phyloP scores from a whole-genome alignment of 2,329 filamentous ascomycete genomes.

The Penicillium sp. region DNA sequence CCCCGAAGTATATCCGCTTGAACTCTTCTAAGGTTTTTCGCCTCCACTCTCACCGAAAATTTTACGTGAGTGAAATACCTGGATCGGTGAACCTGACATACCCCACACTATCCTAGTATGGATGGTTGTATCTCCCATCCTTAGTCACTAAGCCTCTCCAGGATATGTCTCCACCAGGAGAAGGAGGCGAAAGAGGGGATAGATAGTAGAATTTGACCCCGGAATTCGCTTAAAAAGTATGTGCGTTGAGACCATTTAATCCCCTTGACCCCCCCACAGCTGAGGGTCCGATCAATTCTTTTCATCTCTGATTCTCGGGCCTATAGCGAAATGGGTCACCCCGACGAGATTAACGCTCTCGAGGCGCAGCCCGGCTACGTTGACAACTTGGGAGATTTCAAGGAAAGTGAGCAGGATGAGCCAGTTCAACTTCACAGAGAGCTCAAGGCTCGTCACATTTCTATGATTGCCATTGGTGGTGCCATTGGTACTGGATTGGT shows the following conservation, averaged over 20 bases:
- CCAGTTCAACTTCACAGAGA: conserved; percentile 5
- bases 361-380: conserved; percentile 6
- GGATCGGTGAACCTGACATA: background rate
- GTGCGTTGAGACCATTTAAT: conserved; percentile 4
- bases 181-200: conserved; percentile 2
- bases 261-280: background rate
- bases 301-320: background rate
- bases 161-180: background rate
- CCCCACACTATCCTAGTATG: background rate
- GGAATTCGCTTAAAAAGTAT: conserved; percentile 5
- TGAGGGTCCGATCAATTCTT: background rate
- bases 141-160: conserved; percentile 1
- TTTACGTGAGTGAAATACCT: background rate
- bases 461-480: conserved; percentile 33
- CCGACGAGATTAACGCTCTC: conserved; percentile 9
- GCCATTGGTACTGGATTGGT: conserved; percentile 33
- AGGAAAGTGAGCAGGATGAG: conserved; percentile 5
- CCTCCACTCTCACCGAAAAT: background rate
- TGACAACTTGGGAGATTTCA: background rate
- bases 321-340: conserved; percentile 8
- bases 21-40: too few species aligned
- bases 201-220: conserved; percentile 4
- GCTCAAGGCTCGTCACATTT: conserved; percentile 11
- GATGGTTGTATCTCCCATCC: background rate
- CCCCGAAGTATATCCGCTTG: background rate